Base-by-base conservation (phyloP, 1,139 yeast genomes). In the Lodderomyces margitis region DNA sequence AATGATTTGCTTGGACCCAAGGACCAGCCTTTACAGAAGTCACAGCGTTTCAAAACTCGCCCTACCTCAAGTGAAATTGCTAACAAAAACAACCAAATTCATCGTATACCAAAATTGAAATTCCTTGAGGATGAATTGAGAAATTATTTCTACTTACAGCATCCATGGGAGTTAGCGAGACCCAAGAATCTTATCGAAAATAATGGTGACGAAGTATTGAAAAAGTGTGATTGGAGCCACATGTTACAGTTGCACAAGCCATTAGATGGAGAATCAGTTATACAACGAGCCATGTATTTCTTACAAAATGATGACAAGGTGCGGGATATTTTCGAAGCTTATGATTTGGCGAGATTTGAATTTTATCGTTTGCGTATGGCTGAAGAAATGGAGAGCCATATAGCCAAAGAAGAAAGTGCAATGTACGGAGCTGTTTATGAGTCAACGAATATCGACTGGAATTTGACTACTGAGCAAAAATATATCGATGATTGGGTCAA, bases 141-240 rank as follows among this genome's bases (percentile, higher is more conserved):
- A 67, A 73, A 77, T 40, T 70, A 86, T 23, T 92, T 92, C 57
- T 92, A 83, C 63, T 81, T 80, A 46, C 96, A 91, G 60, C 99
- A 92, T 62, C 98, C 99, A 10, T 92, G 98, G 98, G 99, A 92
- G 64, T 71, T 91, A 45, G 87, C 98, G 2, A 79, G 96, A 52
- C 97, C 98, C n/a, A 87, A 87, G 59, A 74, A 81, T 24, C 66
- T 92, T 51, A 75, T 89, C 38, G 99, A 94, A 64, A 85, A 81
- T 55, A 68, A 72, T 16, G 87, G 87, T 5, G 81, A 81, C 41
- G 73, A 70, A 25, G 60, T 64, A 20, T 8, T 14, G 15, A 54
- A 62, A 10, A 70, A 74, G 44, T 64, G 72, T 50, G 87, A 92
- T 61, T 92, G 98, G 98, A 74, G 82, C 41, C 74, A 74, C 41